Evolutionary conservation across 805 yeast species (phyloP).

Genomic region (Metschnikowia amazonensis): DNA sequence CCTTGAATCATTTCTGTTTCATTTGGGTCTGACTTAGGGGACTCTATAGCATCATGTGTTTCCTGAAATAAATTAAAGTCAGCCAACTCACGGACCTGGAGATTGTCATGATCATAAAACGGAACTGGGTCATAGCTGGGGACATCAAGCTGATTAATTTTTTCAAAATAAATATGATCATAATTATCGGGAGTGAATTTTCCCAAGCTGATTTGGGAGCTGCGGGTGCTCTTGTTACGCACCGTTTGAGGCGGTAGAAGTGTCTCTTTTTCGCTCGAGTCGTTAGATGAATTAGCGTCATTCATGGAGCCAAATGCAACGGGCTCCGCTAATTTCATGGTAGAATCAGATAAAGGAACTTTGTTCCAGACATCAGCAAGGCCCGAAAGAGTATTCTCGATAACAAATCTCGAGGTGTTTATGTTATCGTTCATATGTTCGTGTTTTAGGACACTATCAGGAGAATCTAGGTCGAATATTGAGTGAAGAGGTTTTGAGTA

Average conservation of each 20-base stretch:
- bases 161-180: conserved; percentile 10
- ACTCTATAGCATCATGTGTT: background rate
- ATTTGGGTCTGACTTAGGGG: conserved; percentile 5
- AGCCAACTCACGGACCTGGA: background rate
- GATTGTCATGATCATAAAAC: conserved; percentile 6
- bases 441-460: conserved; percentile 2
- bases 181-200: conserved; percentile 8
- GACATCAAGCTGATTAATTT: conserved; percentile 12
- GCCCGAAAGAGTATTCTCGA: conserved; percentile 18
- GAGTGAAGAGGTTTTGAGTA: conserved; percentile 4
- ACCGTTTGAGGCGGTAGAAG: background rate
- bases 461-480: conserved; percentile 9
- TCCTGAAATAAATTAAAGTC: background rate
- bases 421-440: conserved; percentile 5
- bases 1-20: conserved; percentile 14
- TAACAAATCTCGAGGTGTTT: conserved; percentile 16
- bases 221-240: conserved; percentile 3
- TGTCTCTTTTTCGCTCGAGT: conserved; percentile 15
- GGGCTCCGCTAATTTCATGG: conserved; percentile 16
- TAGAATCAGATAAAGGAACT: background rate
- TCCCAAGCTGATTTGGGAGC: conserved; percentile 9
- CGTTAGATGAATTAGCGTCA: conserved; percentile 10
- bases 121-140: conserved; percentile 16
- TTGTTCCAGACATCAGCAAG: conserved; percentile 11
- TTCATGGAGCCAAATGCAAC: conserved; percentile 14